Percentiles rank a stretch among this genome's conserved stretches.
These are phyloP conservation scores for Persicaria tinctoria DNA, from an alignment of 148 eudicot species.

Conservation along the genomic window DNA sequence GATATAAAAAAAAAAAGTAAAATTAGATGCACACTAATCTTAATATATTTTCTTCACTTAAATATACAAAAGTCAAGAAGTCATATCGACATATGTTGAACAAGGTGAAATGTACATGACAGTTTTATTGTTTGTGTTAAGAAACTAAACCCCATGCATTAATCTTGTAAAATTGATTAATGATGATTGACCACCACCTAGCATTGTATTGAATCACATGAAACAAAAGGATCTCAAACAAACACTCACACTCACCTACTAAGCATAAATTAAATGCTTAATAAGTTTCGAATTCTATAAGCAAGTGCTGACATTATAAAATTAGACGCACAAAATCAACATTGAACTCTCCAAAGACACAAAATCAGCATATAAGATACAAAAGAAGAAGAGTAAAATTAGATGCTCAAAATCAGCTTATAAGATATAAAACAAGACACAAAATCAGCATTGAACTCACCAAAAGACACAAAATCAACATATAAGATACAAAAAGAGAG, in stretches of 20 bases:
- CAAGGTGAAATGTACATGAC: background rate
- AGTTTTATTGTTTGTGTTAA: background rate
- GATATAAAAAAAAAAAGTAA: too few relatives aligned
- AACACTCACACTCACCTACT: background rate
- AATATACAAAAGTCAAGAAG: background rate
- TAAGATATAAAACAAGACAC: too few relatives aligned
- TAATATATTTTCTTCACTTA: slow-evolving; percentile 51
- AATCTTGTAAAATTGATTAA: background rate
- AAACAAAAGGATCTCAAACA: background rate
- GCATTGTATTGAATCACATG: background rate
- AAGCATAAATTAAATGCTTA: background rate
- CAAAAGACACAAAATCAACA: too few relatives aligned
- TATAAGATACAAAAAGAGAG: too few relatives aligned
- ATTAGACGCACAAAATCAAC: too few relatives aligned
- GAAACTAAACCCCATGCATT: background rate
- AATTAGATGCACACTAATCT: too few relatives aligned
- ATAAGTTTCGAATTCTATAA: background rate
- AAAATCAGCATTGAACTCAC: too few relatives aligned
- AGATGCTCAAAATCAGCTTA: too few relatives aligned
- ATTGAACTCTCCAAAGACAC: too few relatives aligned
- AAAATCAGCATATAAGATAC: too few relatives aligned
- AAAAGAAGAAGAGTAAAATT: too few relatives aligned
- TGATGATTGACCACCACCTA: background rate
- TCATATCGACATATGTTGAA: background rate
- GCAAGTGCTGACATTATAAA: too few relatives aligned